A percentile compares a stretch with the other conserved stretches of the same genome.
phyloP scores from a whole-genome alignment of 495 filamentous ascomycete species.

The Tuber brumale region DNA sequence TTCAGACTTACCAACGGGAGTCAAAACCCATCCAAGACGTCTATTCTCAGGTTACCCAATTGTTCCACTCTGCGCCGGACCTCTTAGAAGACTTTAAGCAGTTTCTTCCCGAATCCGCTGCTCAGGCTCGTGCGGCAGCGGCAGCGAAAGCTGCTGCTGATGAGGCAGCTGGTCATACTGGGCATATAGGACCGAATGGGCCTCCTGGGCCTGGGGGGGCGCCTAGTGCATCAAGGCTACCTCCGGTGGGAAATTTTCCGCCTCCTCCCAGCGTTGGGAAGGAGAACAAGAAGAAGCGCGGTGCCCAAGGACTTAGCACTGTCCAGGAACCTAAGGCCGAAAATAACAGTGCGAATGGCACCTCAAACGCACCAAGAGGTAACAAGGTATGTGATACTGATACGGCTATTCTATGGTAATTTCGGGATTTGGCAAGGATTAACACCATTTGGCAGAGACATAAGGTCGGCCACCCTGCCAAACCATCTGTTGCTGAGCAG shows the following conservation, averaged over 20 bases:
- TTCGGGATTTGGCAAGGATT: conserved; percentile 5
- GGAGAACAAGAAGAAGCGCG: conserved; percentile 72
- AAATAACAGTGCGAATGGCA: conserved; percentile 23
- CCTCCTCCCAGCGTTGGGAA: conserved; percentile 72
- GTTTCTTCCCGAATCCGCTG: conserved; percentile 93
- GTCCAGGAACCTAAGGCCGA: conserved; percentile 35
- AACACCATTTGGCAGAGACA: conserved; percentile 24
- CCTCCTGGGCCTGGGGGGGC: conserved; percentile 49
- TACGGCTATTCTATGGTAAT: not conserved
- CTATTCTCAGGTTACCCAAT: conserved; percentile 89
- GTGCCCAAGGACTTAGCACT: conserved; percentile 25
- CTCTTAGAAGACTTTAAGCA: conserved; percentile 98
- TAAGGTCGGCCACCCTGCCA: conserved; percentile 31
- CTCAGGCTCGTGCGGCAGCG: conserved; percentile 70
- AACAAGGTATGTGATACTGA: not conserved
- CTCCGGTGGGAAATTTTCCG: conserved; percentile 89
- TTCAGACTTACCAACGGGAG: conserved; percentile 97
- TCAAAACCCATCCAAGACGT: conserved; percentile 98
- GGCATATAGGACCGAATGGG: conserved; percentile 48
- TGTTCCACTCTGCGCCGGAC: conserved; percentile 93
- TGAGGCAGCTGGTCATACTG: conserved; percentile 49
- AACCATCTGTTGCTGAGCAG: conserved; percentile 39
- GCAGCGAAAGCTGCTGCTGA: conserved; percentile 65
- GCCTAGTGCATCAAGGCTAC: conserved; percentile 64
- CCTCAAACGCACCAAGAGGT: not conserved